Evolutionary conservation across 108 stramenopile genomes (phyloP).

Genomic region (Pseudonitzschia multiseries): DNA sequence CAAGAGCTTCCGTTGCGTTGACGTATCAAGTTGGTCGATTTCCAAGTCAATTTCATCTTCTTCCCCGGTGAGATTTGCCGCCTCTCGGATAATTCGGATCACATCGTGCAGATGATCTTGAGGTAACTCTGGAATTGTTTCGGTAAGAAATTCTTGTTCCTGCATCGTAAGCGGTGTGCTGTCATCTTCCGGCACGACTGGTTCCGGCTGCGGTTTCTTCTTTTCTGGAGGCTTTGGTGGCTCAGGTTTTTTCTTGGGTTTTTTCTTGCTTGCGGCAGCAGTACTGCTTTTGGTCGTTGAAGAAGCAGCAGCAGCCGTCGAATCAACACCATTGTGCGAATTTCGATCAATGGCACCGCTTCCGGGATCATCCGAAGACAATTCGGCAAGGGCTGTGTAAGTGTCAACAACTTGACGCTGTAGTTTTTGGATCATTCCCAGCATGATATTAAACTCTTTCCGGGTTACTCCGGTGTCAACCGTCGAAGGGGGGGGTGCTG

Average conservation of each 20-base stretch:
- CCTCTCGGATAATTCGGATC: constrained; percentile 83
- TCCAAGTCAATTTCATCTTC: constrained; percentile 90
- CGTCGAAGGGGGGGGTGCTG: constrained; percentile 39
- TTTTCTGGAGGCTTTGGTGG: constrained; percentile 36
- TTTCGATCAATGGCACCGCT: neutral
- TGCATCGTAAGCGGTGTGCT: constrained; percentile 57
- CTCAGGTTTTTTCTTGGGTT: constrained; percentile 62
- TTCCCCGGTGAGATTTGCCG: constrained; percentile 68
- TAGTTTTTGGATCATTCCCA: constrained; percentile 69
- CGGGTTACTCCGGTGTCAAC: constrained; percentile 53
- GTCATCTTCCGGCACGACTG: constrained; percentile 45
- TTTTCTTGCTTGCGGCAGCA: constrained; percentile 33
- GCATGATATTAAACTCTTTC: constrained; percentile 65
- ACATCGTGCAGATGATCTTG: constrained; percentile 61
- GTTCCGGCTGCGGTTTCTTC: constrained; percentile 7
- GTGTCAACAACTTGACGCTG: constrained; percentile 71
- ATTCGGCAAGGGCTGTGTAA: constrained; percentile 51
- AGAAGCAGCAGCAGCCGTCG: neutral
- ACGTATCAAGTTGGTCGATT: constrained; percentile 75
- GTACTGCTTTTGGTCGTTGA: constrained; percentile 4
- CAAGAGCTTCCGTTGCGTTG: constrained; percentile 77
- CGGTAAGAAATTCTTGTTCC: constrained; percentile 82
- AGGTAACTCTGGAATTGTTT: constrained; percentile 71
- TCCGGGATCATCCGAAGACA: constrained; percentile 43
- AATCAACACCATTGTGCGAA: neutral